A percentile compares a stretch with the other conserved stretches of the same genome.
Evolutionary conservation across 768 basidiomycete species (phyloP).

Genomic region (Boletus bicolor): DNA sequence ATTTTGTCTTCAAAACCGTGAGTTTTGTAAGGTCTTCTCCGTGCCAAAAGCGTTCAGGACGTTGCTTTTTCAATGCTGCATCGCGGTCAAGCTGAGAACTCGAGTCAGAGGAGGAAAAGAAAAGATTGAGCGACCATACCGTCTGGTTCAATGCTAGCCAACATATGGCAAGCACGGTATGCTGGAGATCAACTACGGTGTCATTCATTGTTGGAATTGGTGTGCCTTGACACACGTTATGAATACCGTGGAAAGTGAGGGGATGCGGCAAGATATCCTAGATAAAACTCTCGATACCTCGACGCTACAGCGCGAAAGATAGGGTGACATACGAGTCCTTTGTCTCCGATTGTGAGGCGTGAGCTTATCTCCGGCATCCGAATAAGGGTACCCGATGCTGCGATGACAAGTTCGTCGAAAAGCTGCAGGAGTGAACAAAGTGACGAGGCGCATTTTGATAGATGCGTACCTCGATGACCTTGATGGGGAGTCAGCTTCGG

Average conservation of each 20-base stretch:
- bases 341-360: slow-evolving; percentile 71
- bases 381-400: slow-evolving; percentile 65
- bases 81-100: slow-evolving; percentile 53
- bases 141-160: slow-evolving; percentile 90
- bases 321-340: slow-evolving; percentile 54
- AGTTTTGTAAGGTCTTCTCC: slow-evolving; percentile 62
- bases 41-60: slow-evolving; percentile 76
- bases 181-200: slow-evolving; percentile 68
- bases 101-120: slow-evolving; percentile 1
- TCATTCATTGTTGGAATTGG: slow-evolving; percentile 46
- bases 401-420: slow-evolving; percentile 78
- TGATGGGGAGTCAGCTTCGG: slow-evolving; percentile 12
- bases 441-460: background rate
- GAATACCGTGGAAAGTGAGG: slow-evolving; percentile 43
- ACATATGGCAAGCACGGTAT: slow-evolving; percentile 73
- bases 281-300: slow-evolving; percentile 1
- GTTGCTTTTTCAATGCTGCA: slow-evolving; percentile 52
- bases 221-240: slow-evolving; percentile 44
- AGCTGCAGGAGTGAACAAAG: slow-evolving; percentile 45
- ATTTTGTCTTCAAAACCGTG: slow-evolving; percentile 55
- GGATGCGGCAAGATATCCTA: slow-evolving; percentile 69
- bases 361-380: slow-evolving; percentile 76
- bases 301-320: background rate
- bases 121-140: slow-evolving; percentile 39
- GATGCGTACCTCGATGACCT: slow-evolving; percentile 73